Evolutionary conservation across 164 flowering plant genomes (phyloP).

Genomic region (Litsea cubeba): DNA sequence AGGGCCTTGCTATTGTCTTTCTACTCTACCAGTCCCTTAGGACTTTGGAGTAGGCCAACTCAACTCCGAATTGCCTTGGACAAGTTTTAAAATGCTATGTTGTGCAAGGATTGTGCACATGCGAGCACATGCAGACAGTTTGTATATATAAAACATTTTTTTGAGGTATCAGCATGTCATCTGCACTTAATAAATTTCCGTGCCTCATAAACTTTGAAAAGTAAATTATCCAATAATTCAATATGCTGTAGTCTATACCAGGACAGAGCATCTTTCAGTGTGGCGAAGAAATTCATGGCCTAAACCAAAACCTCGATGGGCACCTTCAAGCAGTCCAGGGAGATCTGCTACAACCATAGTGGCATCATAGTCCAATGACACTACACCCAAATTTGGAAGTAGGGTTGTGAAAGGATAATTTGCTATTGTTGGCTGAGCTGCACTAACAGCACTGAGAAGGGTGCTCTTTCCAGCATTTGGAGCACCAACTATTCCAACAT

Average conservation of each 20-base stretch:
- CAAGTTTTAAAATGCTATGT: too few relatives aligned
- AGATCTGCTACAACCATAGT: conserved; percentile 93
- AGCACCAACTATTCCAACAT: conserved; percentile 97
- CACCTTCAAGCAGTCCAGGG: conserved; percentile 98
- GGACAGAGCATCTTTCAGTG: conserved; percentile 89
- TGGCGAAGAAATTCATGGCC: conserved; percentile 96
- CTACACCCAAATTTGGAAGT: conserved; percentile 93
- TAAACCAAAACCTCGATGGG: conserved; percentile 91
- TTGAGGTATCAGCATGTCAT: too few relatives aligned
- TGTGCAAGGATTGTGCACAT: too few relatives aligned
- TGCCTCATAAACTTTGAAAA: background rate
- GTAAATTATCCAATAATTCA: background rate
- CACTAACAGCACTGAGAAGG: conserved; percentile 79
- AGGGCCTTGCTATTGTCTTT: too few relatives aligned
- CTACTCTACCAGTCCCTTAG: too few relatives aligned
- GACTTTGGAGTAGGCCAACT: too few relatives aligned
- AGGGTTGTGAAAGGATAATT: conserved; percentile 94
- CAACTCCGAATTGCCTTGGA: too few relatives aligned
- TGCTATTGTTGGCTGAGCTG: conserved; percentile 92
- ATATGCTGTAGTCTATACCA: conserved; percentile 46
- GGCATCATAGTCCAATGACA: conserved; percentile 78
- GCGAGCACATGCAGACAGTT: too few relatives aligned
- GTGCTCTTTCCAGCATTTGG: conserved; percentile 99
- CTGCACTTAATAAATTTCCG: too few relatives aligned
- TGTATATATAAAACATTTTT: too few relatives aligned